phyloP scores from a whole-genome alignment of 2,329 filamentous ascomycete genomes.

The Xylaria sp. region DNA sequence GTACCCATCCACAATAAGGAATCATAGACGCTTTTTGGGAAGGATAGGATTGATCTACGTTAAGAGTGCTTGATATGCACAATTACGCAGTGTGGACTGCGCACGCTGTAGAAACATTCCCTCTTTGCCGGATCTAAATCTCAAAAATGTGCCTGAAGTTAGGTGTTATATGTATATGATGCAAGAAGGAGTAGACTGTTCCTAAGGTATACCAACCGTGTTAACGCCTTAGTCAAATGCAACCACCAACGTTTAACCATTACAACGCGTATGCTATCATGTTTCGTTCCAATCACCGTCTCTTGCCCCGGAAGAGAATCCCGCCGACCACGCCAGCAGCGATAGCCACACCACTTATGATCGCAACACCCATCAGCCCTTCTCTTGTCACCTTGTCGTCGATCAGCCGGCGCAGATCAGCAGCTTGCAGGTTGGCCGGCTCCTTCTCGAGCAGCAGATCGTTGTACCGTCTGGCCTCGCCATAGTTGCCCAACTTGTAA shows the following conservation, averaged over 20 bases:
- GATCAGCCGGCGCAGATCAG: constrained; percentile 85
- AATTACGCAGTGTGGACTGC: too few relatives aligned
- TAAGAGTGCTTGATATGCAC: neutral
- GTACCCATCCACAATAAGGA: neutral
- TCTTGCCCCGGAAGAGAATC: constrained; percentile 72
- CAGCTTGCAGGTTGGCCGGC: constrained; percentile 88
- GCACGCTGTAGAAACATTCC: neutral
- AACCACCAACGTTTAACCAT: constrained; percentile 33
- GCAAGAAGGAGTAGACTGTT: constrained; percentile 28
- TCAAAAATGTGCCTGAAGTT: neutral
- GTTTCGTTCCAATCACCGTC: constrained; percentile 37
- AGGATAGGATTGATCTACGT: neutral
- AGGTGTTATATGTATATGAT: constrained; percentile 20
- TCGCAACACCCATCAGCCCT: constrained; percentile 92
- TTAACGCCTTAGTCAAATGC: constrained; percentile 38
- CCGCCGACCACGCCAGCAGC: constrained; percentile 93
- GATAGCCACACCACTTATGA: constrained; percentile 91
- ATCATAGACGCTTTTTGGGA: neutral
- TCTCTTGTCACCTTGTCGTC: constrained; percentile 97
- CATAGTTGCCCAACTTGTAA: constrained; percentile 98
- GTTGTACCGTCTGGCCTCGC: constrained; percentile 93
- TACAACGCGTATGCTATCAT: neutral
- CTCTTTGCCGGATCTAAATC: neutral
- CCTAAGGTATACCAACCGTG: constrained; percentile 30
- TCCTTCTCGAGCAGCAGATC: constrained; percentile 91